Conservation (phyloP, 2,329 filamentous ascomycete species). For the Penicillium aurantiogriseum region DNA sequence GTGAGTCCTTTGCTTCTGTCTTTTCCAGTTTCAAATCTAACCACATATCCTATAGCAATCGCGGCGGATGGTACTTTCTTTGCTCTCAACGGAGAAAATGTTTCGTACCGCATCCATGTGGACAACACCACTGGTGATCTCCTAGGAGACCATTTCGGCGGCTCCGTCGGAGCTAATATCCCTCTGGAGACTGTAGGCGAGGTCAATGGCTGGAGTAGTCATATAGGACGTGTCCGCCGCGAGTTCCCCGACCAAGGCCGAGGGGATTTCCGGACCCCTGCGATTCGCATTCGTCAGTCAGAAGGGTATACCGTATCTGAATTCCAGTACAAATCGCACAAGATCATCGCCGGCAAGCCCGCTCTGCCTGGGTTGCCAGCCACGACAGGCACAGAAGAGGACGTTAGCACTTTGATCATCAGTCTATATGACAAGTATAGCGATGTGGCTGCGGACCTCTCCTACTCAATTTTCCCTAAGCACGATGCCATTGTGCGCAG, state of each 20-base stretch:
- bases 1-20: neutral
- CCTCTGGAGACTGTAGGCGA: slow-evolving; percentile 39
- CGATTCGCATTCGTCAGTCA: slow-evolving; percentile 59
- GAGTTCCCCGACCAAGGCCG: slow-evolving; percentile 65
- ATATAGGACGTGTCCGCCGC: slow-evolving; percentile 53
- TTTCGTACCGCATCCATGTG: slow-evolving; percentile 65
- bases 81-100: slow-evolving; percentile 54
- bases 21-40: neutral
- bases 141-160: slow-evolving; percentile 62
- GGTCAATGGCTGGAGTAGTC: slow-evolving; percentile 54
- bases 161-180: slow-evolving; percentile 53
- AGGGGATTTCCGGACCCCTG: slow-evolving; percentile 62
- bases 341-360: slow-evolving; percentile 58
- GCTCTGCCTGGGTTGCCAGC: slow-evolving; percentile 56
- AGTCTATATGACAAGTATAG: slow-evolving; percentile 60
- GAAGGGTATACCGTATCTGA: slow-evolving; percentile 59
- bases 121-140: slow-evolving; percentile 57
- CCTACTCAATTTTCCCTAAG: slow-evolving; percentile 63
- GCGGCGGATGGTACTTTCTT: slow-evolving; percentile 57
- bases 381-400: slow-evolving; percentile 56
- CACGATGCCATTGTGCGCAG: slow-evolving; percentile 62
- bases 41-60: slow-evolving; percentile 42
- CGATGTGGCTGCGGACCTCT: slow-evolving; percentile 57
- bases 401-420: slow-evolving; percentile 60
- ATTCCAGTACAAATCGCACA: slow-evolving; percentile 58